Evolutionary conservation across 768 basidiomycete species (phyloP).

Genomic region (Artomyces pyxidatus): DNA sequence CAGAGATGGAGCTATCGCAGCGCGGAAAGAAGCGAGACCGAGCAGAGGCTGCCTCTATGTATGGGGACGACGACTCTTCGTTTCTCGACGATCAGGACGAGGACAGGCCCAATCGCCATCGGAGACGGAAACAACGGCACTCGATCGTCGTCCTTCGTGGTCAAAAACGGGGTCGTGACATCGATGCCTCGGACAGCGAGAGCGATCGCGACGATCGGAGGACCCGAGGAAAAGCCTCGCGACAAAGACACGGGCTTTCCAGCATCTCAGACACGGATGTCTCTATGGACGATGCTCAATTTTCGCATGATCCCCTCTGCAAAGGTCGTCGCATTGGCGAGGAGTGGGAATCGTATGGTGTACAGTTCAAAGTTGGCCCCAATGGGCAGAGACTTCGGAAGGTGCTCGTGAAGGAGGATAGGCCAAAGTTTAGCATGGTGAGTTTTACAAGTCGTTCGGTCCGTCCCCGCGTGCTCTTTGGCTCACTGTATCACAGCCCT

Average conservation of each 20-base stretch:
- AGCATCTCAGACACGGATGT: slow-evolving; percentile 33
- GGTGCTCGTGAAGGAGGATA: slow-evolving; percentile 62
- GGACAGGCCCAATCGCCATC: slow-evolving; percentile 36
- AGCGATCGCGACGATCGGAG: slow-evolving; percentile 33
- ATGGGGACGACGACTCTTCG: slow-evolving; percentile 55
- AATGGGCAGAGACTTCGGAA: slow-evolving; percentile 65
- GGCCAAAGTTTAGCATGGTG: slow-evolving; percentile 69
- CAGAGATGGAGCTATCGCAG: slow-evolving; percentile 10
- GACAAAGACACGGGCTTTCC: slow-evolving; percentile 47
- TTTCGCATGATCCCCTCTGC: slow-evolving; percentile 43
- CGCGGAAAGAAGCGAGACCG: slow-evolving; percentile 74
- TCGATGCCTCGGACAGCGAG: slow-evolving; percentile 21
- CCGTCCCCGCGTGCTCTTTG: too few relatives aligned
- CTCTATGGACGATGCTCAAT: slow-evolving; percentile 39
- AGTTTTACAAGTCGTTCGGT: slow-evolving; percentile 18
- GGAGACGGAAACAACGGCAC: slow-evolving; percentile 48
- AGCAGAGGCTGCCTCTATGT: slow-evolving; percentile 61
- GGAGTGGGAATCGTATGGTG: slow-evolving; percentile 66
- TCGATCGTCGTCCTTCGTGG: slow-evolving; percentile 42
- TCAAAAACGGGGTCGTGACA: slow-evolving; percentile 60
- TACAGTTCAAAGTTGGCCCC: slow-evolving; percentile 61
- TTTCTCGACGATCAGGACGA: slow-evolving; percentile 27
- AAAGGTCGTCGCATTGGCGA: slow-evolving; percentile 59
- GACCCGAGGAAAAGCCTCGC: slow-evolving; percentile 27
- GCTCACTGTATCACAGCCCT: slow-evolving; percentile 40